Percentiles rank a stretch among this genome's conserved stretches.
Evolutionary conservation across 2,329 filamentous ascomycete genomes (phyloP).

Genomic region (Monilinia fructicola): DNA sequence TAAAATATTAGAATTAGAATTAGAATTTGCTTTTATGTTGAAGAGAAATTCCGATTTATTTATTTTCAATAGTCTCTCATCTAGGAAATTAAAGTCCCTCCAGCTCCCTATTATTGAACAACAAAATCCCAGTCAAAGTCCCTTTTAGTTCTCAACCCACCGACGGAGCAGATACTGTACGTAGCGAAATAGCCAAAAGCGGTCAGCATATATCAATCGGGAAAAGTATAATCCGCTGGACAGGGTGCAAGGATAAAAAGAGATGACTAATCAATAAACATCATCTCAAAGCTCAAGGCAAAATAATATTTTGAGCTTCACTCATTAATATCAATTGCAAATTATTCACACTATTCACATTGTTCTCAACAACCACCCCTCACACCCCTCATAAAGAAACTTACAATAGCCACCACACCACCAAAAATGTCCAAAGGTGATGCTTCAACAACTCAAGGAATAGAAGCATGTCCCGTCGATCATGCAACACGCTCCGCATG

Average conservation of each 20-base stretch:
- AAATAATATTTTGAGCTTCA: conserved; percentile 16
- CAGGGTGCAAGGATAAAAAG: conserved; percentile 13
- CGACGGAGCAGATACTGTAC: too few relatives aligned
- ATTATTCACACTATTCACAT: too few relatives aligned
- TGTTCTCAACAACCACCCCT: neutral
- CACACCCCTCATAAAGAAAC: neutral
- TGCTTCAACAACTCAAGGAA: conserved; percentile 34
- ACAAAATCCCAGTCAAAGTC: conserved; percentile 2
- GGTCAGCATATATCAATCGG: conserved; percentile 10
- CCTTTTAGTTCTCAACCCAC: neutral
- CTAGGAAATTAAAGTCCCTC: neutral
- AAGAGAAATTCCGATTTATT: neutral
- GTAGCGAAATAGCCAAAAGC: neutral
- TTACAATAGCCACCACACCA: neutral
- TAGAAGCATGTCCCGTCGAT: conserved; percentile 77
- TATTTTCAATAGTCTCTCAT: neutral
- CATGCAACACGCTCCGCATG: conserved; percentile 85
- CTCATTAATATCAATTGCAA: neutral
- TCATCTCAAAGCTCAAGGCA: conserved; percentile 3
- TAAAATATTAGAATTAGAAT: neutral
- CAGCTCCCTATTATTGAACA: conserved; percentile 4
- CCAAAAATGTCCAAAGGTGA: conserved; percentile 37
- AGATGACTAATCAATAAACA: neutral
- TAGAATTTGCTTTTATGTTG: neutral
- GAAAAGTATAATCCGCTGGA: neutral